These are phyloP conservation scores for Mycosarcoma maydis DNA, from an alignment of 1,284 basidiomycete species.

Conservation along the genomic window DNA sequence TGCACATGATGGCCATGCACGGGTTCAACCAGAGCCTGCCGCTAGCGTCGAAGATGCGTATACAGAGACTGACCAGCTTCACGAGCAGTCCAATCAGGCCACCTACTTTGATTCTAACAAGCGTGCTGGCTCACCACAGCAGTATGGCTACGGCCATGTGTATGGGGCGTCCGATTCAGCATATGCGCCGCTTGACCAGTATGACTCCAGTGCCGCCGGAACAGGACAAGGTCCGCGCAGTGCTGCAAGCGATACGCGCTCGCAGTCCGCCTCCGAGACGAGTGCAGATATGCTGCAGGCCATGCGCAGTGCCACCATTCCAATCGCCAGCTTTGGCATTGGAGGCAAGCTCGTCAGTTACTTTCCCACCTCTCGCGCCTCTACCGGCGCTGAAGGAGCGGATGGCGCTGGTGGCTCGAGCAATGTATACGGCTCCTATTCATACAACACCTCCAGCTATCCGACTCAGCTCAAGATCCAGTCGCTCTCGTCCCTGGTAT, in stretches of 20 bases:
- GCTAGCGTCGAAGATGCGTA: conserved; percentile 5
- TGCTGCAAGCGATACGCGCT: conserved; percentile 17
- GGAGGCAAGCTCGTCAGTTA: conserved; percentile 62
- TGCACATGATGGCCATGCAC: conserved; percentile 1
- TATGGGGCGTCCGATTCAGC: conserved; percentile 24
- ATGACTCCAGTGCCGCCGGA: conserved; percentile 15
- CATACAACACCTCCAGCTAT: conserved; percentile 33
- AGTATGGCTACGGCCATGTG: conserved; percentile 11
- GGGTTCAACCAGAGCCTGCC: not conserved
- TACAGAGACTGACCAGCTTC: not conserved
- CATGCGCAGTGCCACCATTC: conserved; percentile 49
- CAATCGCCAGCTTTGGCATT: conserved; percentile 60
- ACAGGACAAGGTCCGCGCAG: conserved; percentile 14
- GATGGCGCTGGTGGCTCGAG: conserved; percentile 3
- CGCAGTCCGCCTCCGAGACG: conserved; percentile 20
- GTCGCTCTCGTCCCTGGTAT: conserved; percentile 43
- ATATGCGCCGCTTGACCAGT: conserved; percentile 29
- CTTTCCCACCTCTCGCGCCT: conserved; percentile 45
- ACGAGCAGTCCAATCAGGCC: conserved; percentile 1
- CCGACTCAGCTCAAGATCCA: conserved; percentile 47
- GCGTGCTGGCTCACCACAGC: conserved; percentile 22
- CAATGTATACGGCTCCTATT: conserved; percentile 40
- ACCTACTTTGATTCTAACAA: conserved; percentile 22
- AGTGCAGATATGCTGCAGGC: conserved; percentile 53
- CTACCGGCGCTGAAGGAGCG: conserved; percentile 3